Percentiles rank a stretch among this genome's conserved stretches.
Evolutionary conservation across 2,329 filamentous ascomycete species (phyloP).

Genomic region (Fusarium duplospermum): DNA sequence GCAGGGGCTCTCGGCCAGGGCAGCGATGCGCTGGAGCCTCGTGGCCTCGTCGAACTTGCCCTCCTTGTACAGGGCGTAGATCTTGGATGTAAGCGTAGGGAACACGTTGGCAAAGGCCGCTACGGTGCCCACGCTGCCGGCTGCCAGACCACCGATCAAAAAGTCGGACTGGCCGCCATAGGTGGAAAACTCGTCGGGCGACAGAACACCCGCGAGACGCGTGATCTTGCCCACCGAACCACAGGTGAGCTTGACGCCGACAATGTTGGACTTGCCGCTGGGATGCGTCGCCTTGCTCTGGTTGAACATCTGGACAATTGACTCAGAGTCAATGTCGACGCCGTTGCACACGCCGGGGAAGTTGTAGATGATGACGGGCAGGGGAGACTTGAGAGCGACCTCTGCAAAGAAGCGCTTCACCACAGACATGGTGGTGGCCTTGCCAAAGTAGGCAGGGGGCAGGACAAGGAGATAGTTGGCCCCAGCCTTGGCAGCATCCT

Average conservation of each 20-base stretch:
- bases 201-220: slow-evolving; percentile 64
- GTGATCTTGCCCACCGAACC: slow-evolving; percentile 79
- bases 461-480: slow-evolving; percentile 72
- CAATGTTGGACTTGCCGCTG: slow-evolving; percentile 63
- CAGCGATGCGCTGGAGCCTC: slow-evolving; percentile 69
- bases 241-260: slow-evolving; percentile 78
- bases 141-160: slow-evolving; percentile 69
- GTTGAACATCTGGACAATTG: slow-evolving; percentile 54
- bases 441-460: slow-evolving; percentile 74
- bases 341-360: slow-evolving; percentile 77
- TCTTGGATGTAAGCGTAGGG: slow-evolving; percentile 65
- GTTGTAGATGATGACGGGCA: slow-evolving; percentile 75
- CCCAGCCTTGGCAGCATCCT: slow-evolving; percentile 69
- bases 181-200: slow-evolving; percentile 69
- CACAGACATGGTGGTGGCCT: slow-evolving; percentile 67
- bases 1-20: slow-evolving; percentile 72
- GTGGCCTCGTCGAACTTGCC: slow-evolving; percentile 70
- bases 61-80: slow-evolving; percentile 71
- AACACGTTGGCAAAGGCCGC: slow-evolving; percentile 73
- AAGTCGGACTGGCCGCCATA: slow-evolving; percentile 82
- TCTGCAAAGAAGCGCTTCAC: slow-evolving; percentile 70
- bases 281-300: slow-evolving; percentile 38
- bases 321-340: slow-evolving; percentile 74
- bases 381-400: slow-evolving; percentile 60
- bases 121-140: slow-evolving; percentile 70